Evolutionary conservation across 257 asterid genomes (phyloP).

Genomic region (Fraxinus excelsior): DNA sequence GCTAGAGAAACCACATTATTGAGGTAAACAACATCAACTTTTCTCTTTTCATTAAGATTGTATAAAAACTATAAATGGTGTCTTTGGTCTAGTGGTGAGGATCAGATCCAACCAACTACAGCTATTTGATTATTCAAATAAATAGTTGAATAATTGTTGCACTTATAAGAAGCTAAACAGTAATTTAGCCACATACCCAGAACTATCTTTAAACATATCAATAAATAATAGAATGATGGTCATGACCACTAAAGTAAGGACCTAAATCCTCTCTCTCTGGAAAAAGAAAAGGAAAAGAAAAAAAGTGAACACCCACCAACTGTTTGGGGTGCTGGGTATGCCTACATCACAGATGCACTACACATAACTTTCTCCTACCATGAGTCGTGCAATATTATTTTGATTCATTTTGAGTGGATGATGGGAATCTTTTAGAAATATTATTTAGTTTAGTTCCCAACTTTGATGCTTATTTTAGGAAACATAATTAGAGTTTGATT

Average conservation of each 20-base stretch:
- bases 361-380: neutral
- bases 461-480: too few species aligned
- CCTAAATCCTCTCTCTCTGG: neutral
- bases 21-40: neutral
- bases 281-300: neutral
- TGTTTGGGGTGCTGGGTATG: neutral
- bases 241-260: neutral
- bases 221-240: neutral
- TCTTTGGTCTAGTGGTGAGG: neutral
- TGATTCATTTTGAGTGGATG: neutral
- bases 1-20: neutral
- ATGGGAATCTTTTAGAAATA: too few species aligned
- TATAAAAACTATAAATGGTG: neutral
- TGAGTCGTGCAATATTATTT: neutral
- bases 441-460: too few species aligned
- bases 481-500: too few species aligned
- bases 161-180: neutral
- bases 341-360: neutral
- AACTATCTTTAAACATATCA: neutral
- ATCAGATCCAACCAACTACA: neutral
- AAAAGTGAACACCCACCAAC: neutral
- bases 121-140: neutral
- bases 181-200: neutral
- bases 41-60: neutral
- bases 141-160: neutral